Base-by-base conservation (phyloP, 208 protist species). In the Tetramitus jugosus region DNA sequence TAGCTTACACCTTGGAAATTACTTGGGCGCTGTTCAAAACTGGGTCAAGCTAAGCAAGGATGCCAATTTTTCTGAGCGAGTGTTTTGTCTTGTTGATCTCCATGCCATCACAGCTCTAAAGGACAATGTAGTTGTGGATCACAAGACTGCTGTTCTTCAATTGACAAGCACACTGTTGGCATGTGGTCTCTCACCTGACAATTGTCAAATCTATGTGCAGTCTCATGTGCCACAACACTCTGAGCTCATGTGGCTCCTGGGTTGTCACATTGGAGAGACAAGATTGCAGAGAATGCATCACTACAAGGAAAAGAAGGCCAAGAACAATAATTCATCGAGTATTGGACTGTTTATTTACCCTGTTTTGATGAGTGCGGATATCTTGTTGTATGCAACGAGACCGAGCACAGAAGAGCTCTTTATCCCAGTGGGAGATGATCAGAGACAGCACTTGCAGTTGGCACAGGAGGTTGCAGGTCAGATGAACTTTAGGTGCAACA, bases 51-150 rank as follows among this genome's bases (percentile, higher is more conserved):
- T 39, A 17, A 7, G 39, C 35, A 60, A 60, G n/a, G 46, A 76
- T 35, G 60, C 69, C 43, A 43, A 62, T 2, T 52, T 37, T 43
- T 20, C 33, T 37, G 42, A 80, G n/a, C 37, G 81, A 45, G 40
- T 88, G 14, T 89, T 88, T 64, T 88, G 82, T 23, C 76, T 88
- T 39, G 85, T 89, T 13, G 84, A 89, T 78, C 46, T 88, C 39
- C 86, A 89, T 80, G 81, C 86, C 29, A 76, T 86, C 6, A 89
- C 86, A 35, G 17, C 53, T 31, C 76, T 77, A 1, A 8, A 78
- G n/a, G 26, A 77, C 26, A 76, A 76, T 13, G n/a, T n/a, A n/a
- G n/a, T n/a, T n/a, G n/a, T n/a, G n/a, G n/a, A n/a, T n/a, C n/a
- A n/a, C n/a, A n/a, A n/a, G n/a, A n/a, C n/a, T n/a, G n/a, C n/a